A percentile compares a stretch with the other conserved stretches of the same genome.
Conservation (phyloP, 2,329 filamentous ascomycete genomes). For the Colletotrichum higginsianum region DNA sequence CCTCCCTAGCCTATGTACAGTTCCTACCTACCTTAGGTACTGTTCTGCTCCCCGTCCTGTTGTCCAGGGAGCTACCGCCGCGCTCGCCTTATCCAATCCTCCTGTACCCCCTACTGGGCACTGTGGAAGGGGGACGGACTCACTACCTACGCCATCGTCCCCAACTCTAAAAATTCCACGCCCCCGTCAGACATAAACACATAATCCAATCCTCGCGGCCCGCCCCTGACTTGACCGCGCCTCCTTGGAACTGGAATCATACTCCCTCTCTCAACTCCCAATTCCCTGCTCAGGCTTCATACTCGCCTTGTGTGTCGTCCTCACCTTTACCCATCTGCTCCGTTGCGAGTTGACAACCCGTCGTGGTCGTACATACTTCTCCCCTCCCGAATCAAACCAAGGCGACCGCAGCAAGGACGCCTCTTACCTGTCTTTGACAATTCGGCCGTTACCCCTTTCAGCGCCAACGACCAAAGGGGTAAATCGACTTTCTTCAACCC, state of each 20-base stretch:
- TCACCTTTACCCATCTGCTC: slow-evolving; percentile 1
- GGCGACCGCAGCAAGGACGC: slow-evolving; percentile 27
- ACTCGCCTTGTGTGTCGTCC: slow-evolving; percentile 7
- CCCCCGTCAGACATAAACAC: slow-evolving; percentile 41
- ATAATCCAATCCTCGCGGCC: slow-evolving; percentile 39
- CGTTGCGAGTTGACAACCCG: slow-evolving; percentile 25
- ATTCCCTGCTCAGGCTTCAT: slow-evolving; percentile 14
- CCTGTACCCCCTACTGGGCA: slow-evolving; percentile 15
- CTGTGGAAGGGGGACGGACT: slow-evolving; percentile 36
- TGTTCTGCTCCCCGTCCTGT: slow-evolving; percentile 4
- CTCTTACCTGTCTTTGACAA: slow-evolving; percentile 35
- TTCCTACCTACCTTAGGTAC: background rate
- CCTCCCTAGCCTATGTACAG: too few species aligned
- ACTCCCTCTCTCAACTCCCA: slow-evolving; percentile 25
- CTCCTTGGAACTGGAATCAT: slow-evolving; percentile 28
- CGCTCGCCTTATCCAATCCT: slow-evolving; percentile 14
- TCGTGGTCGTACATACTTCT: background rate
- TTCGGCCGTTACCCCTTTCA: slow-evolving; percentile 39
- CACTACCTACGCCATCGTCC: slow-evolving; percentile 42
- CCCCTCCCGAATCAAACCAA: slow-evolving; percentile 9
- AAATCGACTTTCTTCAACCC: slow-evolving; percentile 32
- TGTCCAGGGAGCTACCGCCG: slow-evolving; percentile 2
- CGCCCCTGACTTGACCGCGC: slow-evolving; percentile 36
- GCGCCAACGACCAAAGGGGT: slow-evolving; percentile 41
- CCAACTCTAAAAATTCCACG: slow-evolving; percentile 44